A percentile compares a stretch with the other conserved stretches of the same genome.
Conservation (phyloP, 2,329 filamentous ascomycete genomes). For the Aspergillus terreus region DNA sequence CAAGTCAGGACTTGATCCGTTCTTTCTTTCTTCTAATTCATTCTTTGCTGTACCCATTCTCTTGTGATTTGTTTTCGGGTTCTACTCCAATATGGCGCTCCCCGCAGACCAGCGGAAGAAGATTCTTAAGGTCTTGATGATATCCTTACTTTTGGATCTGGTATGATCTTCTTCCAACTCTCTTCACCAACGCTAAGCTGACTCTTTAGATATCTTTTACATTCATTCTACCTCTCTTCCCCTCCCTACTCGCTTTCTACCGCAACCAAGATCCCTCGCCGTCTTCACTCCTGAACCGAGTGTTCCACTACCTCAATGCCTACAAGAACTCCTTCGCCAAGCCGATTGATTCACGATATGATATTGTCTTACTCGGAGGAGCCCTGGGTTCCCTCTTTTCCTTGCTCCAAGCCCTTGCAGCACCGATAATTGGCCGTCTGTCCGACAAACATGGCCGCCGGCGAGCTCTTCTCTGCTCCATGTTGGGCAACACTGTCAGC, state of each 20-base stretch:
- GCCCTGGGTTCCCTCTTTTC: constrained; percentile 92
- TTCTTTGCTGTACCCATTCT: background rate
- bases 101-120: constrained; percentile 60
- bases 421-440: constrained; percentile 82
- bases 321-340: constrained; percentile 93
- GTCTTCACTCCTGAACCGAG: constrained; percentile 68
- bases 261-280: constrained; percentile 68
- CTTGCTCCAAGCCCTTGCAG: constrained; percentile 85
- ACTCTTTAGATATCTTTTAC: constrained; percentile 85
- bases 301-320: constrained; percentile 79
- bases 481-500: constrained; percentile 88
- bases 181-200: background rate
- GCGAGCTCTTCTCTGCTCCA: constrained; percentile 81
- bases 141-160: constrained; percentile 84
- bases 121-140: constrained; percentile 81
- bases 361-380: constrained; percentile 91
- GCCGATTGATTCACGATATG: constrained; percentile 93
- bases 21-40: background rate
- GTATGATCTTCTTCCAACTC: constrained; percentile 49
- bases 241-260: constrained; percentile 93
- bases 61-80: background rate
- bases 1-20: background rate
- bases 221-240: constrained; percentile 95
- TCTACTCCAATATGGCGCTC: constrained; percentile 29
- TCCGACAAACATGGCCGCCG: constrained; percentile 87